Conservation (phyloP, 148 eudicot species). For the Linanthus parryae region DNA sequence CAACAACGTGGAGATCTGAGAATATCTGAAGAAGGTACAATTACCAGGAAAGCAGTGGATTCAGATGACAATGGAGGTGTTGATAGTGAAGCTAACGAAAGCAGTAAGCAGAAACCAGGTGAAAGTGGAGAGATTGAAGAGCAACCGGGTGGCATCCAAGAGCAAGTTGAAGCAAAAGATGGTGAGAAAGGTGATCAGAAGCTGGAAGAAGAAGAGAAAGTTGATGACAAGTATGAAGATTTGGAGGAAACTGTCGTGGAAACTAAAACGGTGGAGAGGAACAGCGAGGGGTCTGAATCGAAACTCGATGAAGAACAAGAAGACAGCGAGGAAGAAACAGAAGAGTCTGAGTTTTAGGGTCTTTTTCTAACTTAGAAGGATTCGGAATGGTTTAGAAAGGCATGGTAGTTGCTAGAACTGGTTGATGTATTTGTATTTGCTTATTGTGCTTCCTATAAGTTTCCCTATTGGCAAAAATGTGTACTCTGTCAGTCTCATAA, state of each 20-base stretch:
- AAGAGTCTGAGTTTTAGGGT: conserved; percentile 12
- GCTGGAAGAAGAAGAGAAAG: background rate
- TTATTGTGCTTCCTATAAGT: too few species aligned
- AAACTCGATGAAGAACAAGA: conserved; percentile 12
- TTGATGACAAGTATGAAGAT: conserved; percentile 10
- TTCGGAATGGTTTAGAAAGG: too few species aligned
- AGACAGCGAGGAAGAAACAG: conserved; percentile 7
- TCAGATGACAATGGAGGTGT: conserved; percentile 1
- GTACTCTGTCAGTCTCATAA: too few species aligned
- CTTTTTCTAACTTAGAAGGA: too few species aligned
- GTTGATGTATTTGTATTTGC: too few species aligned
- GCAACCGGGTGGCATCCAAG: background rate
- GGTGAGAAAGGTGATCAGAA: conserved; percentile 2
- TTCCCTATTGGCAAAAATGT: too few species aligned
- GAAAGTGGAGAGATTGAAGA: background rate
- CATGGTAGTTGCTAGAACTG: too few species aligned
- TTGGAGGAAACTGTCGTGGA: background rate
- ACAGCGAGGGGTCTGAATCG: conserved; percentile 5
- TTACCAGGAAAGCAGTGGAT: background rate
- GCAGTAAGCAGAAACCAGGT: background rate
- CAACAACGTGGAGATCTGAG: background rate
- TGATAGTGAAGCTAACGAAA: background rate
- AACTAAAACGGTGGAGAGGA: conserved; percentile 7
- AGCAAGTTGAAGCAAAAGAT: conserved; percentile 5
- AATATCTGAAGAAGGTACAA: background rate